Conservation (phyloP, 2,329 filamentous ascomycete genomes). For the Fulvia fulva region DNA sequence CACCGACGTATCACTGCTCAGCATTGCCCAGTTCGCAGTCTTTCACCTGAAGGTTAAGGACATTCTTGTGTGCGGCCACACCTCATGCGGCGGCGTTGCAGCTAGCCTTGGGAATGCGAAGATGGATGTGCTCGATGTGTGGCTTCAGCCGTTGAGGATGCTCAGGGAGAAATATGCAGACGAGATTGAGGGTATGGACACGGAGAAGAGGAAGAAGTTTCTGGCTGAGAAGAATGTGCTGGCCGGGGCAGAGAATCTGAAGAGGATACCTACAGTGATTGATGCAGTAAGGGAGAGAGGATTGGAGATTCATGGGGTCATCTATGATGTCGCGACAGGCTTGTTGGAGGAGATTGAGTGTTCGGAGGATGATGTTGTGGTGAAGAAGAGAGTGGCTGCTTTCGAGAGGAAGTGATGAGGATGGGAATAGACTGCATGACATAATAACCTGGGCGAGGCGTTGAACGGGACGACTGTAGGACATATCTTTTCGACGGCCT, state of each 20-base stretch:
- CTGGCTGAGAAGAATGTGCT: conserved; percentile 76
- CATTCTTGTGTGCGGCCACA: conserved; percentile 60
- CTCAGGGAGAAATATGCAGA: conserved; percentile 52
- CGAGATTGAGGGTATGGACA: conserved; percentile 45
- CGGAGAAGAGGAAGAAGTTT: conserved; percentile 48
- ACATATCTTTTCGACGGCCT: too few species aligned
- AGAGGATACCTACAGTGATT: conserved; percentile 64
- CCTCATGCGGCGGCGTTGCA: conserved; percentile 56
- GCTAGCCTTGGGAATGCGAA: conserved; percentile 54
- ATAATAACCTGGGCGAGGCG: not conserved
- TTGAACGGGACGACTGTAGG: not conserved
- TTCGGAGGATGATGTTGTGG: conserved; percentile 29
- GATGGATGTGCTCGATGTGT: conserved; percentile 57
- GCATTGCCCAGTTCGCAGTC: conserved; percentile 78
- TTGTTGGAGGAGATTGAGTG: conserved; percentile 50
- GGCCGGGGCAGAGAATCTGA: conserved; percentile 62
- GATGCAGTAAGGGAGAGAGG: conserved; percentile 68
- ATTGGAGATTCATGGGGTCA: conserved; percentile 69
- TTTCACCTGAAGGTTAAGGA: conserved; percentile 63
- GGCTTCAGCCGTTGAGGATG: conserved; percentile 56
- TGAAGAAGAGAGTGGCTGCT: conserved; percentile 17
- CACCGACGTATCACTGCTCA: conserved; percentile 69
- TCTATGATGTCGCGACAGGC: conserved; percentile 65
- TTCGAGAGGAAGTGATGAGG: conserved; percentile 25
- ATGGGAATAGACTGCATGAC: not conserved